These are phyloP conservation scores for Penicillium sp. DNA, from an alignment of 2,329 filamentous ascomycete species.

Conservation along the genomic window DNA sequence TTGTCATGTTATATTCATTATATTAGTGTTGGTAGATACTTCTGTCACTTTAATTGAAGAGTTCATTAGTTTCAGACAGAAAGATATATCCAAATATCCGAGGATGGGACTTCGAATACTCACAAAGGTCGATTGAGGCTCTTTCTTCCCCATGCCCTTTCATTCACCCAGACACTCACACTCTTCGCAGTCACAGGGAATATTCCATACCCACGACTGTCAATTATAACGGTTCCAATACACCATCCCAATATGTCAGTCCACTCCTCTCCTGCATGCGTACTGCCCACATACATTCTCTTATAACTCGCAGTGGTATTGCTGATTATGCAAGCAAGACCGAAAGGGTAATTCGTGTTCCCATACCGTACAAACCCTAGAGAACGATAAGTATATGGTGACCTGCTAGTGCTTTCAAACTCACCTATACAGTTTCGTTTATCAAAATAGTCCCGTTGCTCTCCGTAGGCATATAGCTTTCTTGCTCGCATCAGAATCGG, in stretches of 20 bases:
- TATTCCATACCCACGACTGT: constrained; percentile 60
- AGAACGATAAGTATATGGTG: neutral
- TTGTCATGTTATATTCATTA: neutral
- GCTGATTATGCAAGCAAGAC: constrained; percentile 62
- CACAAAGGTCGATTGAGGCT: constrained; percentile 49
- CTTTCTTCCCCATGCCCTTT: constrained; percentile 56
- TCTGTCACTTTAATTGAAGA: neutral
- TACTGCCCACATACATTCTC: constrained; percentile 65
- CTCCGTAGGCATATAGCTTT: constrained; percentile 69
- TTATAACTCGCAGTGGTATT: constrained; percentile 56
- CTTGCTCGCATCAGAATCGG: constrained; percentile 65
- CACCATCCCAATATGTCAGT: constrained; percentile 64
- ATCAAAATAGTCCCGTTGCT: constrained; percentile 68
- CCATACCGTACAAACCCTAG: constrained; percentile 58
- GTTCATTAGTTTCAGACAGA: neutral
- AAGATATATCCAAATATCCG: neutral
- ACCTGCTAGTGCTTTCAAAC: neutral
- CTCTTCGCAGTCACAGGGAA: constrained; percentile 61
- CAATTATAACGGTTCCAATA: constrained; percentile 61
- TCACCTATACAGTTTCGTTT: constrained; percentile 62
- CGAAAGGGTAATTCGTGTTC: constrained; percentile 53
- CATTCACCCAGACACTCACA: constrained; percentile 66
- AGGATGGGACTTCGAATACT: constrained; percentile 24
- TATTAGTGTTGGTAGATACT: neutral
- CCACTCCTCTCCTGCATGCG: constrained; percentile 65